phyloP scores from a whole-genome alignment of 2,329 filamentous ascomycete genomes.

The Paracoccidioides lutzii region DNA sequence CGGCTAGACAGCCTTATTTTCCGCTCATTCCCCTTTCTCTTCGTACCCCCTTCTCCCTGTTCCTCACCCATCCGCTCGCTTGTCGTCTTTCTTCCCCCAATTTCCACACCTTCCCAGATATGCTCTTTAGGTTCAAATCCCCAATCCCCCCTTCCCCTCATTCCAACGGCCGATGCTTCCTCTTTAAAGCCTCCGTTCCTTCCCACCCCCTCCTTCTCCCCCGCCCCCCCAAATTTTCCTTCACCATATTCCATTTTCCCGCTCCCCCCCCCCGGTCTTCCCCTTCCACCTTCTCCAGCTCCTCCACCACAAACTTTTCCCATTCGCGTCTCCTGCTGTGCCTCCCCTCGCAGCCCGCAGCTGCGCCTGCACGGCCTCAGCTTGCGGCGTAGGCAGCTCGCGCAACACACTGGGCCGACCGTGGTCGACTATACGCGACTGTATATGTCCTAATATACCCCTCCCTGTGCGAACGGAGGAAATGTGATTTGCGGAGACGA shows the following conservation, averaged over 20 bases:
- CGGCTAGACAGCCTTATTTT: slow-evolving; percentile 6
- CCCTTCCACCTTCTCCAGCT: slow-evolving; percentile 18
- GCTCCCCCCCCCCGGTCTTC: slow-evolving; percentile 15
- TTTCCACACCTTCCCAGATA: slow-evolving; percentile 31
- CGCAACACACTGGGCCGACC: slow-evolving; percentile 5
- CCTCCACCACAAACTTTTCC: slow-evolving; percentile 4
- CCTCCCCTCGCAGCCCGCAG: slow-evolving; percentile 8
- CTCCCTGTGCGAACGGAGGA: slow-evolving; percentile 28
- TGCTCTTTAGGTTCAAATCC: slow-evolving; percentile 34
- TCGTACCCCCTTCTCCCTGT: slow-evolving; percentile 10
- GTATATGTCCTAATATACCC: slow-evolving; percentile 24
- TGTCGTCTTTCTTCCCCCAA: slow-evolving; percentile 13
- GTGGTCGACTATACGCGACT: neutral
- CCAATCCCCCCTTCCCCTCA: slow-evolving; percentile 29
- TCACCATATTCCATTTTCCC: slow-evolving; percentile 9
- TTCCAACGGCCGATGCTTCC: slow-evolving; percentile 25
- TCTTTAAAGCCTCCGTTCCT: slow-evolving; percentile 28
- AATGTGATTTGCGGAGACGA: slow-evolving; percentile 39
- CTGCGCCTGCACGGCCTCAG: slow-evolving; percentile 12
- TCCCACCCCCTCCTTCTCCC: slow-evolving; percentile 28
- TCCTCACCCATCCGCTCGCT: slow-evolving; percentile 17
- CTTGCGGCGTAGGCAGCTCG: slow-evolving; percentile 13
- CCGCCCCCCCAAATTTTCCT: slow-evolving; percentile 21
- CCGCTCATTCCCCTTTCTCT: slow-evolving; percentile 18
- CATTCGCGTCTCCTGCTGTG: slow-evolving; percentile 14